These are phyloP conservation scores for Cyberlindnera sargentensis DNA, from an alignment of 805 yeast genomes.

Conservation along the genomic window DNA sequence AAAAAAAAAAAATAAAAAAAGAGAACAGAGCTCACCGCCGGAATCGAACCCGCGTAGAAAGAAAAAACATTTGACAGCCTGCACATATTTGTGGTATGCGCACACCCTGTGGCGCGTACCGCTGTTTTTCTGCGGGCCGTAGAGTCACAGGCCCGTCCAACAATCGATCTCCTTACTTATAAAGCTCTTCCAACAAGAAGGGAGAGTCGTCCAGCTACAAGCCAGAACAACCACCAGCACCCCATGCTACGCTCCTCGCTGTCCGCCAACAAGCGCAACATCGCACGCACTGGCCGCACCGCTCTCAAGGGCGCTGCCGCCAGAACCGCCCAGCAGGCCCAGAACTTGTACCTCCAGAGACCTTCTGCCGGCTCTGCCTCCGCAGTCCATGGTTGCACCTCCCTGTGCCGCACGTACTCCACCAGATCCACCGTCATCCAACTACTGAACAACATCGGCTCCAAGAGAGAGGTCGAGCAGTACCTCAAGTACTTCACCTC, in stretches of 20 bases:
- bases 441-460: slow-evolving; percentile 89
- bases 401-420: slow-evolving; percentile 33
- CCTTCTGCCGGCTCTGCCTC: slow-evolving; percentile 9
- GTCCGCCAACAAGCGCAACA: slow-evolving; percentile 20
- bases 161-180: too few relatives aligned
- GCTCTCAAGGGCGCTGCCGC: slow-evolving; percentile 11
- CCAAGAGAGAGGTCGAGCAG: slow-evolving; percentile 97
- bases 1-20: too few relatives aligned
- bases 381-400: slow-evolving; percentile 3
- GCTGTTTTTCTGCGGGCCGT: too few relatives aligned
- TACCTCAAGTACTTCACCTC: slow-evolving; percentile 94
- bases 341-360: slow-evolving; percentile 8
- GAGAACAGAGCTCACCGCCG: too few relatives aligned
- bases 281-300: slow-evolving; percentile 17
- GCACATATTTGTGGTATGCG: too few relatives aligned
- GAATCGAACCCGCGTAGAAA: too few relatives aligned
- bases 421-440: slow-evolving; percentile 96
- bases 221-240: too few relatives aligned
- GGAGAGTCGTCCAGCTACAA: too few relatives aligned
- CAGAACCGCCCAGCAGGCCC: slow-evolving; percentile 1
- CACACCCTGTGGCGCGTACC: too few relatives aligned
- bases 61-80: too few relatives aligned
- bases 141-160: too few relatives aligned
- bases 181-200: too few relatives aligned
- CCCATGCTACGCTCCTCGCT: slow-evolving; percentile 24